These are phyloP conservation scores for Pythium pectinolyticum DNA, from an alignment of 352 stramenopile species.

Conservation along the genomic window DNA sequence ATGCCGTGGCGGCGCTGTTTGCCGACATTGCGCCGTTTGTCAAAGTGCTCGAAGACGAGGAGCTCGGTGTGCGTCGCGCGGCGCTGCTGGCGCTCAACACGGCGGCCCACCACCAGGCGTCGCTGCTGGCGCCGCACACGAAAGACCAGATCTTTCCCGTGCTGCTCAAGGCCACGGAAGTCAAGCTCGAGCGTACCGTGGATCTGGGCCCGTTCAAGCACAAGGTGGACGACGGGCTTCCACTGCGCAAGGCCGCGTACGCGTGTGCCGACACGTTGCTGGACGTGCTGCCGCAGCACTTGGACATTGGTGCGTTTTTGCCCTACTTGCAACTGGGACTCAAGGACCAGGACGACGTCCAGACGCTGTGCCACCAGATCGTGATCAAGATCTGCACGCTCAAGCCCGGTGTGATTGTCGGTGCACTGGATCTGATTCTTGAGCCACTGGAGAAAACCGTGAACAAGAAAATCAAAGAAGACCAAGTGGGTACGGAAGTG, in stretches of 20 bases:
- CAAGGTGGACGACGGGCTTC: slow-evolving; percentile 91
- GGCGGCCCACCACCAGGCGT: slow-evolving; percentile 93
- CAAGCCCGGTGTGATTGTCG: slow-evolving; percentile 79
- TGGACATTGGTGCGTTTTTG: slow-evolving; percentile 93
- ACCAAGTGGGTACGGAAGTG: slow-evolving; percentile 94
- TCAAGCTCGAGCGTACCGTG: slow-evolving; percentile 96
- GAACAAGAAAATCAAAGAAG: slow-evolving; percentile 95
- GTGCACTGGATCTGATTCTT: slow-evolving; percentile 88
- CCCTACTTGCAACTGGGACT: slow-evolving; percentile 91
- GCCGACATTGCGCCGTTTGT: slow-evolving; percentile 89
- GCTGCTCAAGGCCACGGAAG: slow-evolving; percentile 88
- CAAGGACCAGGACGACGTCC: slow-evolving; percentile 95
- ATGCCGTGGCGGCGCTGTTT: slow-evolving; percentile 52
- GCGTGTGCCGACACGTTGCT: slow-evolving; percentile 96
- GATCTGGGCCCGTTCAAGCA: slow-evolving; percentile 99
- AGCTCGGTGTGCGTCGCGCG: slow-evolving; percentile 94
- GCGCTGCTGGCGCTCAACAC: slow-evolving; percentile 96
- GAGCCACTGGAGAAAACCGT: slow-evolving; percentile 94
- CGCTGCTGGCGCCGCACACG: slow-evolving; percentile 71
- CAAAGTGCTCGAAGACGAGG: slow-evolving; percentile 92
- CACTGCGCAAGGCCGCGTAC: slow-evolving; percentile 90
- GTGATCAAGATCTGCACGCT: slow-evolving; percentile 92
- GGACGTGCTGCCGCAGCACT: slow-evolving; percentile 89
- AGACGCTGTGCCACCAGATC: slow-evolving; percentile 97
- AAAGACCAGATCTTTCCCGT: slow-evolving; percentile 89